A percentile compares a stretch with the other conserved stretches of the same genome.
Evolutionary conservation across 2,329 filamentous ascomycete genomes (phyloP).

Genomic region (Colletotrichum eleusines): DNA sequence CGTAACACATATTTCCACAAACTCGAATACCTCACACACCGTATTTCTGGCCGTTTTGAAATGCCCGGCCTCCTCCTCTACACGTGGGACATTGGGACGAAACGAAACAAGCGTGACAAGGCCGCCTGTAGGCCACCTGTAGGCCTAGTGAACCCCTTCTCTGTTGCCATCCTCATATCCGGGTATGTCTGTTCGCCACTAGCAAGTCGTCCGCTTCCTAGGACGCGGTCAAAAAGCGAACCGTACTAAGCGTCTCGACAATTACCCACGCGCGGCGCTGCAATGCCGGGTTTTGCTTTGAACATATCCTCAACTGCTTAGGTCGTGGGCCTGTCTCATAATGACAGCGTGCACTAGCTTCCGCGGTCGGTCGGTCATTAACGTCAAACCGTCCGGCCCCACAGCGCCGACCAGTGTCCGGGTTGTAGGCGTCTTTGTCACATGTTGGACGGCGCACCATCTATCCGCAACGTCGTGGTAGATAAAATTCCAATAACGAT

Average conservation of each 20-base stretch:
- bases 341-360: constrained; percentile 24
- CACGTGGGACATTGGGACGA: constrained; percentile 37
- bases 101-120: no score
- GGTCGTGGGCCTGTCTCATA: constrained; percentile 5
- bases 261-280: background rate
- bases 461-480: constrained; percentile 29
- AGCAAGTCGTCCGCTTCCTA: constrained; percentile 19
- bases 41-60: constrained; percentile 15
- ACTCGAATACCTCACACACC: constrained; percentile 12
- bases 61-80: constrained; percentile 22
- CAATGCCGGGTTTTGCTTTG: background rate
- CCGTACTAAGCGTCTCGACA: constrained; percentile 5
- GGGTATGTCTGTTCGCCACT: constrained; percentile 14
- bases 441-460: constrained; percentile 12
- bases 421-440: constrained; percentile 15
- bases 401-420: constrained; percentile 23
- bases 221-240: constrained; percentile 16
- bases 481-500: background rate
- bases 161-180: constrained; percentile 14
- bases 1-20: background rate
- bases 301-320: background rate
- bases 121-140: no score
- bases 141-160: constrained; percentile 4
- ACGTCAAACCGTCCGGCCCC: constrained; percentile 37
- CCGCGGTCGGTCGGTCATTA: constrained; percentile 16